These are phyloP conservation scores for Erodium chrysanthum DNA, from an alignment of 441 rosid genomes.

Conservation along the genomic window DNA sequence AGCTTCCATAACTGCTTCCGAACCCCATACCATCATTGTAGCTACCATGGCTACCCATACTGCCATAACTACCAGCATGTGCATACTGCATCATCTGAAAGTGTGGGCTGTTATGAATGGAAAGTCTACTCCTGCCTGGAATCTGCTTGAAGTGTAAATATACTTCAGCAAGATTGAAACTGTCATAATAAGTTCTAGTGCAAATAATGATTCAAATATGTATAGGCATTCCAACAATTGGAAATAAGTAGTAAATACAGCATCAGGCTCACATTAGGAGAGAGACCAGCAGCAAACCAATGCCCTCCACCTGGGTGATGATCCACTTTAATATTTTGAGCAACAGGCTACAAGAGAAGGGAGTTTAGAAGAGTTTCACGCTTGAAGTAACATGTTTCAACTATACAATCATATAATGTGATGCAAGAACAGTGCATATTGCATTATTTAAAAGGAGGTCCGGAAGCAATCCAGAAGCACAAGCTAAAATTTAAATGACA, in stretches of 20 bases:
- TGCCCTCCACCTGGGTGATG: conserved; percentile 99
- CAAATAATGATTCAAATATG: conserved; percentile 80
- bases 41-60: conserved; percentile 94
- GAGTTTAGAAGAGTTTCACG: neutral
- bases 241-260: conserved; percentile 29
- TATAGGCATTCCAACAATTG: conserved; percentile 27
- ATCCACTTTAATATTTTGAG: conserved; percentile 78
- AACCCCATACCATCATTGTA: conserved; percentile 75
- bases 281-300: conserved; percentile 99
- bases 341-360: conserved; percentile 40
- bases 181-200: conserved; percentile 3
- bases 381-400: conserved; percentile 1
- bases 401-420: neutral
- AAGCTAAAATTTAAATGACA: conserved; percentile 74
- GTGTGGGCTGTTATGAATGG: conserved; percentile 76
- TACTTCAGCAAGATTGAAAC: conserved; percentile 12
- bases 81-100: conserved; percentile 58
- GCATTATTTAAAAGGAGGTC: conserved; percentile 24
- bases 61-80: conserved; percentile 84
- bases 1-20: conserved; percentile 90
- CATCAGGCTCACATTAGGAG: conserved; percentile 95
- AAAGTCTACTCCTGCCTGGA: conserved; percentile 55
- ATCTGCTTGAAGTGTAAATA: conserved; percentile 33
- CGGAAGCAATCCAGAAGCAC: neutral
- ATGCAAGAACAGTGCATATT: conserved; percentile 34